Evolutionary conservation across 306 rosid species (phyloP).

Genomic region (Cucumis melo): DNA sequence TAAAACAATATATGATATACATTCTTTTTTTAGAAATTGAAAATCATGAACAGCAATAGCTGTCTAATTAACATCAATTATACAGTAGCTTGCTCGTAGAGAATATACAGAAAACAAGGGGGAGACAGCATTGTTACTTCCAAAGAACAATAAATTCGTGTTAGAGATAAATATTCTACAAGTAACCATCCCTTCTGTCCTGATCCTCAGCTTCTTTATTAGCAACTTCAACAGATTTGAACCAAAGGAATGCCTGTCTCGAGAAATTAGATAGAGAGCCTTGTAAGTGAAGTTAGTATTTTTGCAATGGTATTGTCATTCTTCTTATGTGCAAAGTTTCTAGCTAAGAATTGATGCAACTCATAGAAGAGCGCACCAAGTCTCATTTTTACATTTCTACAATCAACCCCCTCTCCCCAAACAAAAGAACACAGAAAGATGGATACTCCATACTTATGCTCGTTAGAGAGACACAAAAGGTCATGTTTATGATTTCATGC

Average conservation of each 20-base stretch:
- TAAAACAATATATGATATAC: neutral
- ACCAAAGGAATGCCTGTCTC: slow-evolving; percentile 76
- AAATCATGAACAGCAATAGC: neutral
- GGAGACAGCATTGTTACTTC: neutral
- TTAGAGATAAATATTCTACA: slow-evolving; percentile 10
- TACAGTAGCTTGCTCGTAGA: neutral
- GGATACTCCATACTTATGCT: neutral
- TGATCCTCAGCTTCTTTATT: slow-evolving; percentile 97
- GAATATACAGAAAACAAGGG: neutral
- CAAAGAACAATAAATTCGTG: neutral
- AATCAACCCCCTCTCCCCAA: neutral
- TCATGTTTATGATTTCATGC: slow-evolving; percentile 5
- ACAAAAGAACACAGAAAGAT: neutral
- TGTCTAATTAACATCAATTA: neutral
- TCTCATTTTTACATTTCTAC: neutral
- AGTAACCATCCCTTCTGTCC: slow-evolving; percentile 81
- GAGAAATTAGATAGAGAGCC: neutral
- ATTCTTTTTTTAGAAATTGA: neutral
- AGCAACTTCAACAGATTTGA: slow-evolving; percentile 76
- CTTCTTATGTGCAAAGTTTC: neutral
- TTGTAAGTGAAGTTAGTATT: neutral
- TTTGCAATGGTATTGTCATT: neutral
- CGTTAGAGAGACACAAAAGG: neutral
- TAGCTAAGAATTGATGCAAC: neutral
- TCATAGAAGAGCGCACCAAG: neutral